These are phyloP conservation scores for Arctostaphylos glauca DNA, from an alignment of 148 eudicot species.

Conservation along the genomic window DNA sequence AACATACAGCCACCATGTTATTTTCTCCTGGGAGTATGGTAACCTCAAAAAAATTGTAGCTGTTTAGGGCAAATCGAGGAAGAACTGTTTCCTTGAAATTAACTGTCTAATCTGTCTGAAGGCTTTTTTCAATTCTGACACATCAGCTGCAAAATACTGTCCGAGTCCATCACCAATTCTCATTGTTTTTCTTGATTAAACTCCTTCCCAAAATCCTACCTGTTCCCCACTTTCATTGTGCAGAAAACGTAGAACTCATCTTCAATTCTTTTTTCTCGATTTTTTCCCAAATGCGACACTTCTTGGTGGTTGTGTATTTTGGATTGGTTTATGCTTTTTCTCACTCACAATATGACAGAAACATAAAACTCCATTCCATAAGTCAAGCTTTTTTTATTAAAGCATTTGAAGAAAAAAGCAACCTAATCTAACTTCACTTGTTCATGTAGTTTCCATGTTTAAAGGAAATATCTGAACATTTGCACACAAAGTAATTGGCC, in stretches of 20 bases:
- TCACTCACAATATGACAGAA: neutral
- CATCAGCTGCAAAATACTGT: too few relatives aligned
- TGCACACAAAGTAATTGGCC: neutral
- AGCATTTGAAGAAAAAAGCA: neutral
- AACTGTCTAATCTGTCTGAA: too few relatives aligned
- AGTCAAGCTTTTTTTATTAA: too few relatives aligned
- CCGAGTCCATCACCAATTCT: too few relatives aligned
- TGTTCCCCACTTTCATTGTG: too few relatives aligned
- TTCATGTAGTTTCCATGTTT: neutral
- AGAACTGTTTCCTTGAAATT: neutral
- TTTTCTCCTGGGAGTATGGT: neutral
- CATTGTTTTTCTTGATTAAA: too few relatives aligned
- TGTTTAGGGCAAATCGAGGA: neutral
- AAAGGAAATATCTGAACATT: neutral
- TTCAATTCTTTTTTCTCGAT: neutral
- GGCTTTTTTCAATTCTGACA: too few relatives aligned
- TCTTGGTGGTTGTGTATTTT: too few relatives aligned
- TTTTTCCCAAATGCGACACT: neutral
- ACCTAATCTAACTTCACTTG: neutral
- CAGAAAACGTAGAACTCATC: neutral
- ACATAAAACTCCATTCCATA: neutral
- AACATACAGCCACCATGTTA: neutral
- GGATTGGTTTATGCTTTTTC: neutral
- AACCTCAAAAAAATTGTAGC: neutral
- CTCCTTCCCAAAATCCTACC: too few relatives aligned